Conservation (phyloP, 108 stramenopile species). For the Licmophora abbreviata region DNA sequence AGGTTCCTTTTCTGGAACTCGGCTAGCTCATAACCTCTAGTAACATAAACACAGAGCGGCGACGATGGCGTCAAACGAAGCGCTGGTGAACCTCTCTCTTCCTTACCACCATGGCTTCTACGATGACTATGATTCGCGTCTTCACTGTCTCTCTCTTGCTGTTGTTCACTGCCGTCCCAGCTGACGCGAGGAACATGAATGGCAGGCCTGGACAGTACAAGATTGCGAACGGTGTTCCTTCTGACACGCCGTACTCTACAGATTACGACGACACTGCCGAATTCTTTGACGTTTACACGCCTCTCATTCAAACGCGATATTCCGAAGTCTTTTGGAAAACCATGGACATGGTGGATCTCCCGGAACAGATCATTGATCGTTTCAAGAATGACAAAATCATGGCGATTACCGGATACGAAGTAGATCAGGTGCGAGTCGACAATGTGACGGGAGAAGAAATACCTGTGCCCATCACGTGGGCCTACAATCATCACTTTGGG, state of each 20-base stretch:
- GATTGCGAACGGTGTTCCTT: slow-evolving; percentile 12
- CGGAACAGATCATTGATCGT: slow-evolving; percentile 17
- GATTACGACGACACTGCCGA: not conserved
- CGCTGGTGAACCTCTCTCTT: too few relatives aligned
- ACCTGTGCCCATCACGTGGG: slow-evolving; percentile 33
- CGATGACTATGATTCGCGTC: too few relatives aligned
- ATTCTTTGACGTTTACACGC: slow-evolving; percentile 30
- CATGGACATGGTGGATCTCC: slow-evolving; percentile 21
- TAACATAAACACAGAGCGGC: too few relatives aligned
- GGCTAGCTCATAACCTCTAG: too few relatives aligned
- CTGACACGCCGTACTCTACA: slow-evolving; percentile 2
- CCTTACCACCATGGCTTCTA: too few relatives aligned
- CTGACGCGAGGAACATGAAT: slow-evolving; percentile 14
- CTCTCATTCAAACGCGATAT: slow-evolving; percentile 16
- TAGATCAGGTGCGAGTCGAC: slow-evolving; percentile 23
- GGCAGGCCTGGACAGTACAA: slow-evolving; percentile 1
- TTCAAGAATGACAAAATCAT: slow-evolving; percentile 16
- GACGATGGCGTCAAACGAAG: too few relatives aligned
- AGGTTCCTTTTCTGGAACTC: too few relatives aligned
- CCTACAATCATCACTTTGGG: slow-evolving; percentile 40
- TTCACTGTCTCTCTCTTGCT: too few relatives aligned
- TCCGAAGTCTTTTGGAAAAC: slow-evolving; percentile 27
- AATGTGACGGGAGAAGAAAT: slow-evolving; percentile 14
- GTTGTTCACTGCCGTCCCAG: too few relatives aligned
- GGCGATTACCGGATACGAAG: slow-evolving; percentile 34